Evolutionary conservation across 192 early-diverging fungal genomes (phyloP), one percentile per base, ranked within the genome.

Genomic region (Umbelopsis isabellina): DNA sequence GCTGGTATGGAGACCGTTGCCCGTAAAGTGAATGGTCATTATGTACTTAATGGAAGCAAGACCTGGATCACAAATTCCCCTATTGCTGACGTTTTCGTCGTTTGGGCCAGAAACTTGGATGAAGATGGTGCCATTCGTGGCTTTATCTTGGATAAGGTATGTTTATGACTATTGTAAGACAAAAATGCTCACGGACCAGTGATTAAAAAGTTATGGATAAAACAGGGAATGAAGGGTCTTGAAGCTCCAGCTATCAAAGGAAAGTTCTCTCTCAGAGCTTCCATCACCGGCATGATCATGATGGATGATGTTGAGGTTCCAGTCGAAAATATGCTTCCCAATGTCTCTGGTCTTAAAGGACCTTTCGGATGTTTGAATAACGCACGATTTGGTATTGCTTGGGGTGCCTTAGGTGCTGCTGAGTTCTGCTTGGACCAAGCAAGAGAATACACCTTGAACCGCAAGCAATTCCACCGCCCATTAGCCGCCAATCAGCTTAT

Each of bases 51-150:
- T 65, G 97, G 97, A 4, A 86, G 89, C 82, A 99, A 99, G 84
- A 98, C 94, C 53, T 99, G 97, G 97, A 99, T 97, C 80, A 97
- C 97, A 68, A 99, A 99, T 87, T 94, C 94, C 41, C 97, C 97
- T 12, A 92, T 99, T 53, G 97, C 97, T 49, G 96, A 98, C 65
- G 91, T 98, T 25, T 97, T 97, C 85, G 85, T 99, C 25, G 85
- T 99, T 23, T 99, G 97, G 97, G 97, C 95, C 37, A 97, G 95
- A 82, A 86, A 87, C 49, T 73, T 72, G 49, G 93, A 94, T 6
- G 90, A 93, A 74, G 90, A 87, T 67, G 72, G 76, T 66, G 87
- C 88, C 75, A 98, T 99, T 75, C 89, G 93, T 58, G 97, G 97
- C 1, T 99, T 97, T 67, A 90, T 99, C 45, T 83, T 99, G 21